Conservation (phyloP, 1,284 basidiomycete species). For the Moesziomyces antarcticus region DNA sequence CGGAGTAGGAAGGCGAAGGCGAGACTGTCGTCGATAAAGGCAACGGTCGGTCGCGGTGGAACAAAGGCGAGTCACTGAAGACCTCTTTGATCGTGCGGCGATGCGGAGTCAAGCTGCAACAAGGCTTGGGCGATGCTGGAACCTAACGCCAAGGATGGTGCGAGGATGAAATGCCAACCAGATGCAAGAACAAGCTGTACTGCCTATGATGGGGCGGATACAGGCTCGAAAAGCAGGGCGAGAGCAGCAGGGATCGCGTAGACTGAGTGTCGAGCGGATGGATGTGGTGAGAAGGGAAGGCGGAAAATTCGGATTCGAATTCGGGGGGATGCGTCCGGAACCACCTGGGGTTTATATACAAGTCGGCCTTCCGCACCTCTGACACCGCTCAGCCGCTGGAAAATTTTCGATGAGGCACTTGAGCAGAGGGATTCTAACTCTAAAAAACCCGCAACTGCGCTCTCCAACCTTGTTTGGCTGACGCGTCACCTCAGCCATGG, state of each 20-base stretch:
- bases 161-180: conserved; percentile 3
- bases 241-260: conserved; percentile 37
- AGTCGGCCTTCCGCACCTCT: not conserved
- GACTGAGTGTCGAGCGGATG: conserved; percentile 52
- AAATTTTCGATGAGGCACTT: conserved; percentile 16
- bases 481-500: conserved; percentile 11
- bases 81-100: conserved; percentile 36
- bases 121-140: conserved; percentile 20
- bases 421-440: conserved; percentile 12
- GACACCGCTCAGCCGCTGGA: conserved; percentile 22
- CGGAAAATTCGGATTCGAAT: conserved; percentile 22
- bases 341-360: conserved; percentile 33
- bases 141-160: conserved; percentile 3
- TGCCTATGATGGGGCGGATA: conserved; percentile 16
- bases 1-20: not conserved
- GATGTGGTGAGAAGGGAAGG: conserved; percentile 50
- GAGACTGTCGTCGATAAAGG: conserved; percentile 18
- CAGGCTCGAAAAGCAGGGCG: conserved; percentile 10
- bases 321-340: conserved; percentile 28
- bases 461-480: conserved; percentile 2
- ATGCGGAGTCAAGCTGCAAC: conserved; percentile 8
- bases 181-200: conserved; percentile 23
- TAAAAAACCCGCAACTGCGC: not conserved
- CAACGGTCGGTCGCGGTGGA: conserved; percentile 17
- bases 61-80: conserved; percentile 37